Percentiles rank a stretch among this genome's conserved stretches.
These are phyloP conservation scores for Myxozyma vanderwaltii DNA, from an alignment of 805 yeast genomes.

Conservation along the genomic window DNA sequence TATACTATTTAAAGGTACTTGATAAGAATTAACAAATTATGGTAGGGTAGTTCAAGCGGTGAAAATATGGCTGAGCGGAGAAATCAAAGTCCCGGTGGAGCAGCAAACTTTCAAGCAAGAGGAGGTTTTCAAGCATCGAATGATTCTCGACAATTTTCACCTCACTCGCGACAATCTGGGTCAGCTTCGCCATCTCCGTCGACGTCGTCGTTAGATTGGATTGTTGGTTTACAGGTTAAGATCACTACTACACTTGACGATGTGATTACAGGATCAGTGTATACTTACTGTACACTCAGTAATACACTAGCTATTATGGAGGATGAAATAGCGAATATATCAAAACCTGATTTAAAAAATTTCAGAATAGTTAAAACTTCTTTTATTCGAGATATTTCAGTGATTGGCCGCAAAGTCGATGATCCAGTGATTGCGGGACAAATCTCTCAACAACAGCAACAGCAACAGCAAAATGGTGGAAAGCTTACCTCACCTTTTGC, in stretches of 20 bases:
- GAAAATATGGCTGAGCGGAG: constrained; percentile 1
- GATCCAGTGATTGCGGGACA: background rate
- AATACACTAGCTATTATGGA: constrained; percentile 45
- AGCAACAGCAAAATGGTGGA: constrained; percentile 31
- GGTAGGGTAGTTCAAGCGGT: background rate
- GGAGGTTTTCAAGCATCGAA: background rate
- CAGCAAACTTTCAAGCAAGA: background rate
- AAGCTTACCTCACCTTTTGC: constrained; percentile 34
- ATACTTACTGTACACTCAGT: constrained; percentile 56
- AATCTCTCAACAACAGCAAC: background rate
- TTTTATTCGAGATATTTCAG: constrained; percentile 57
- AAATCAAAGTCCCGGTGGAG: constrained; percentile 6
- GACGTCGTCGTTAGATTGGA: constrained; percentile 11
- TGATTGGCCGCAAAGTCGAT: constrained; percentile 44
- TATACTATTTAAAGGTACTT: too few species aligned
- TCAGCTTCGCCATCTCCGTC: background rate
- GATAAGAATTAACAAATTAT: background rate
- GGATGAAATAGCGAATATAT: background rate
- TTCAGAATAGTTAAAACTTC: constrained; percentile 59
- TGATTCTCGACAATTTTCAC: constrained; percentile 2
- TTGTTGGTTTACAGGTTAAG: constrained; percentile 50
- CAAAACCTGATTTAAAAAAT: constrained; percentile 34
- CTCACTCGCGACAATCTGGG: constrained; percentile 3
- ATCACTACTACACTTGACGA: constrained; percentile 62
- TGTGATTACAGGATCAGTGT: constrained; percentile 61